phyloP scores from a whole-genome alignment of 148 eudicot genomes.

The Fallopia convolvulus region DNA sequence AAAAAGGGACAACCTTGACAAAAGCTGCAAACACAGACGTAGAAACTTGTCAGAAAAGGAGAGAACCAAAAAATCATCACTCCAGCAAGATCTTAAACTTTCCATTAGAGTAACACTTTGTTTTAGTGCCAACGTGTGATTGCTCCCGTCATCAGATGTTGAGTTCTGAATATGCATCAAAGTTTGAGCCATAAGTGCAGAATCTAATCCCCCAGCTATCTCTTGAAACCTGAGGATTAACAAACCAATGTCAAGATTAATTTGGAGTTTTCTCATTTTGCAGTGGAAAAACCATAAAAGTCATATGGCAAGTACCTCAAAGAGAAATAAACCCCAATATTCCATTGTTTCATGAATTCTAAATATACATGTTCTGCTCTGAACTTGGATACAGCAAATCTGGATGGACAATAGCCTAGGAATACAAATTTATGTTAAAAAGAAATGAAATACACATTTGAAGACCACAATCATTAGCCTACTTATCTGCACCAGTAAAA shows the following conservation, averaged over 20 bases:
- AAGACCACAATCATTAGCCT: neutral
- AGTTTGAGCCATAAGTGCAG: conserved; percentile 51
- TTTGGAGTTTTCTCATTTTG: neutral
- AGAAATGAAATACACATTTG: neutral
- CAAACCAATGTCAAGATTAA: conserved; percentile 3
- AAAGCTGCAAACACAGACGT: conserved; percentile 84
- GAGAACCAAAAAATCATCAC: conserved; percentile 74
- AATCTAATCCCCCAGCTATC: conserved; percentile 91
- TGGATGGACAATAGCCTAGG: conserved; percentile 79
- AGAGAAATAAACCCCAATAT: conserved; percentile 90
- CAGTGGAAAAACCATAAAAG: neutral
- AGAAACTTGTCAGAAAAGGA: conserved; percentile 88
- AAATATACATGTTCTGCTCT: conserved; percentile 70
- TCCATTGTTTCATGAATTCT: conserved; percentile 98
- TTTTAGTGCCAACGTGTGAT: conserved; percentile 44
- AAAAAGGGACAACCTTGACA: conserved; percentile 50
- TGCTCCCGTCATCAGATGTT: conserved; percentile 26
- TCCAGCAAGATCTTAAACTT: conserved; percentile 90
- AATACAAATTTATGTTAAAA: conserved; percentile 19
- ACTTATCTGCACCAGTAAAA: neutral
- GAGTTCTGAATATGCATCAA: conserved; percentile 38
- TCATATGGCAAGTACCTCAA: conserved; percentile 45
- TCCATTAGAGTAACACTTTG: conserved; percentile 74
- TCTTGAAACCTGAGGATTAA: conserved; percentile 74
- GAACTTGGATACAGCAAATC: conserved; percentile 65